These are phyloP conservation scores for Neoscytalidium dimidiatum DNA, from an alignment of 2,329 filamentous ascomycete genomes.

Conservation along the genomic window DNA sequence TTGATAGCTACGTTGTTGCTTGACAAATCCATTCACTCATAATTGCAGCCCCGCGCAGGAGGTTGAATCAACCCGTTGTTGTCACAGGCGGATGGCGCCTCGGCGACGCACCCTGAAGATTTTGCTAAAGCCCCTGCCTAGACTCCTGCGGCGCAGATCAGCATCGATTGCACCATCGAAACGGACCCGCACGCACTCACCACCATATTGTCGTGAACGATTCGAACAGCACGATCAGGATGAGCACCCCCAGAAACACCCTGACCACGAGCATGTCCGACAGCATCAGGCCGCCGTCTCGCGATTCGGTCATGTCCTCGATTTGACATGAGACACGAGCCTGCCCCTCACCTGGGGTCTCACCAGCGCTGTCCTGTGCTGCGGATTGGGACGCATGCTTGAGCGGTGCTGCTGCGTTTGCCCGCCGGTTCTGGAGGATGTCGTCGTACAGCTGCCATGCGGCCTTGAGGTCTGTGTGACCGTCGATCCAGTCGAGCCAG, in stretches of 20 bases:
- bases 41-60: not conserved
- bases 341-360: too few relatives aligned
- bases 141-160: conserved; percentile 7
- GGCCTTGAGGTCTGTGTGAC: not conserved
- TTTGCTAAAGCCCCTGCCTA: conserved; percentile 7
- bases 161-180: not conserved
- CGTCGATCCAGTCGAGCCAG: conserved; percentile 2
- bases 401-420: not conserved
- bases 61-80: not conserved
- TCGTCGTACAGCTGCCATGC: conserved; percentile 3
- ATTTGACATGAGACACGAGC: not conserved
- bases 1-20: too few relatives aligned
- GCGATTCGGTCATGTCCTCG: not conserved
- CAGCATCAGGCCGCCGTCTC: not conserved
- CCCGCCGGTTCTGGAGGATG: not conserved
- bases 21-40: too few relatives aligned
- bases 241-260: not conserved
- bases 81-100: not conserved
- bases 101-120: not conserved
- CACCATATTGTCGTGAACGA: not conserved
- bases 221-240: not conserved
- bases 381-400: too few relatives aligned
- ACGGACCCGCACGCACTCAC: not conserved
- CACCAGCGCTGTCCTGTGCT: not conserved
- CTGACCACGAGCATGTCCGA: not conserved